Conservation (phyloP, 257 asterid species). For the Fraxinus anomala region DNA sequence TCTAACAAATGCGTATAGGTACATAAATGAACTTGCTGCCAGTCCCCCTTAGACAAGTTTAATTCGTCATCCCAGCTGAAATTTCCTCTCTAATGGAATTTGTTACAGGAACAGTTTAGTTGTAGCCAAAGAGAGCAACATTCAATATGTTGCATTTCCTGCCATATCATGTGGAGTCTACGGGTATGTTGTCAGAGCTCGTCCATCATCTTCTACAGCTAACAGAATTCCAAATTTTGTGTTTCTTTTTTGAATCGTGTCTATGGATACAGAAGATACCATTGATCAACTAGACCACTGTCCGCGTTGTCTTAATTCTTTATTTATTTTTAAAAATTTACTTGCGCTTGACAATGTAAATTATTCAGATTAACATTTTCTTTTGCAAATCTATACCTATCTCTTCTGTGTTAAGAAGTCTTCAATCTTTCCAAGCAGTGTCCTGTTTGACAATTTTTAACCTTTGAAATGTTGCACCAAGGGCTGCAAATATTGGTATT, state of each 20-base stretch:
- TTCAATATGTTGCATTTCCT: constrained; percentile 82
- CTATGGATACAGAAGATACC: not conserved
- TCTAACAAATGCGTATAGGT: constrained; percentile 83
- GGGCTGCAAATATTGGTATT: constrained; percentile 1
- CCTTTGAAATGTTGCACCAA: not conserved
- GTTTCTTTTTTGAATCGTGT: not conserved
- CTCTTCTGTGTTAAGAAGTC: not conserved
- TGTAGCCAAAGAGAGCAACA: constrained; percentile 71
- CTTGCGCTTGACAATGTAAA: not conserved
- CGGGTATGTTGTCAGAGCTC: constrained; percentile 47
- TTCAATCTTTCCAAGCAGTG: not conserved
- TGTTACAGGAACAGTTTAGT: constrained; percentile 76
- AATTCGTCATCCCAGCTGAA: not conserved
- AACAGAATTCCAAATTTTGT: not conserved
- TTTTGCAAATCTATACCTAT: not conserved
- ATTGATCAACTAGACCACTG: not conserved
- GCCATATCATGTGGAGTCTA: constrained; percentile 92
- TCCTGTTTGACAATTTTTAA: constrained; percentile 1
- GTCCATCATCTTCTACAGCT: constrained; percentile 18
- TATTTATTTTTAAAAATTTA: not conserved
- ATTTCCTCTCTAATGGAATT: constrained; percentile 24
- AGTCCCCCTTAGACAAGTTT: not conserved
- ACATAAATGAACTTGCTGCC: constrained; percentile 22
- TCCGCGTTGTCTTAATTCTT: not conserved
- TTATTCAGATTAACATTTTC: constrained; percentile 12